Conservation (phyloP, 805 yeast species). For the Komagataella phaffii region DNA sequence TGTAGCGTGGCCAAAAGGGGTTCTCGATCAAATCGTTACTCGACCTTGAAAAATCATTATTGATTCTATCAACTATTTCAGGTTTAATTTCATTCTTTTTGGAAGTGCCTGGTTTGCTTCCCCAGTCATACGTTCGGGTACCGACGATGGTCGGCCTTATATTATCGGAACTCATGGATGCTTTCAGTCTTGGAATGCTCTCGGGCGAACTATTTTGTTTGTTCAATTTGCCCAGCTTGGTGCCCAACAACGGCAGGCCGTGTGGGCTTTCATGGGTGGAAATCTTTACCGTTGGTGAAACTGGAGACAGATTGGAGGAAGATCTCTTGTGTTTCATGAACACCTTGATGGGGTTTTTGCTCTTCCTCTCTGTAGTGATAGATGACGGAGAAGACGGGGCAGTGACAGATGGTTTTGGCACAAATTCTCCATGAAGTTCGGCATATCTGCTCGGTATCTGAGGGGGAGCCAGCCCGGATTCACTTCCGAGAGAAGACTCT, state of each 20-base stretch:
- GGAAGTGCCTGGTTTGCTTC: background rate
- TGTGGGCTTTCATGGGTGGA: background rate
- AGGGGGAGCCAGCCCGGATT: slow-evolving; percentile 2
- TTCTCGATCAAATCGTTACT: background rate
- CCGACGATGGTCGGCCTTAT: background rate
- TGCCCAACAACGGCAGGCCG: background rate
- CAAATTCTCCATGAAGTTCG: background rate
- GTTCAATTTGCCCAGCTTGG: background rate
- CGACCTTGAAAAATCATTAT: background rate
- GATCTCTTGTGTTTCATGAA: slow-evolving; percentile 14
- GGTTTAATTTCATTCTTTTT: background rate
- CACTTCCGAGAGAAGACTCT: slow-evolving; percentile 8
- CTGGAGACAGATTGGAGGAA: slow-evolving; percentile 1
- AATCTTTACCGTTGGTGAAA: background rate
- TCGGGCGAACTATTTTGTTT: background rate
- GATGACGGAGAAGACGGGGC: background rate
- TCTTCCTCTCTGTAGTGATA: slow-evolving; percentile 4
- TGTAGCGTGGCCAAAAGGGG: background rate
- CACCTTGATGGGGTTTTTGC: slow-evolving; percentile 13
- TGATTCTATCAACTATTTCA: background rate
- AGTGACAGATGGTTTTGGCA: background rate
- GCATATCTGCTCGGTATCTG: slow-evolving; percentile 2
- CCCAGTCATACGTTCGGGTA: background rate
- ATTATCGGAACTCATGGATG: background rate
- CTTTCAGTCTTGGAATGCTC: background rate